Evolutionary conservation across 2,329 filamentous ascomycete genomes (phyloP), one percentile per base, ranked within the genome.

Genomic region (Neonectria neomacrospora): DNA sequence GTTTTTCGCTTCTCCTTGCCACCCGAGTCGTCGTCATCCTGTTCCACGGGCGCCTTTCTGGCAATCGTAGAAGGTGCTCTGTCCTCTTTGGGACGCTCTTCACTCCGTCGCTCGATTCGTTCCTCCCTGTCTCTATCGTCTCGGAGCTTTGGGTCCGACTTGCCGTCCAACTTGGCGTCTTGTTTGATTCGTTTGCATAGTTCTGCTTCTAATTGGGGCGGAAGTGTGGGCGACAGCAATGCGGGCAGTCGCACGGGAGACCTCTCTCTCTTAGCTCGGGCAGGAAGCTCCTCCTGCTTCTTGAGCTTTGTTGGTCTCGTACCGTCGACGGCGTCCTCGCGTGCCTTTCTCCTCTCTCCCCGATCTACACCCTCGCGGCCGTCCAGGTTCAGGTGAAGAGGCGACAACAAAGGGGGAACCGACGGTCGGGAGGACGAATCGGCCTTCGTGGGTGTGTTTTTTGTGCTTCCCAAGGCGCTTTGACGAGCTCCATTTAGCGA

Each of bases 201-300:
- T 59, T 77, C 77, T 3, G 74, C 82, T 64, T 88, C 84, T 0
- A 88, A 76, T 18, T 82, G 73, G 0, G 83, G 77, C 1, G 86
- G 86, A 7, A 88, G 73, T 0, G 85, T 88, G 0, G 86, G 86
- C 0, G 86, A 88, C 11, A 88, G 77, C 7, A 88, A 76, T 0
- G 81, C 77, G 1, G 85, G 86, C 26, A 88, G 73, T 50, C 76
- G 77, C 9, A 74, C 34, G 0, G 78, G 73, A 1, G 77, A 72
- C 53, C 73, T 80, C 20, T 78, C 74, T 64, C 79, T 83, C 68
- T 79, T 84, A 20, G 69, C 9, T 3, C 70, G 23, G 23, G 6
- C 69, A 0, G 73, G 65, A 10, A 67, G 66, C 11, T 73, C 63
- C 34, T 74, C 74, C 11, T 63, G 65, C 66, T 69, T 76, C 57